Conservation (phyloP, 2,329 filamentous ascomycete genomes). For the Aspergillus pseudoviridinutans region DNA sequence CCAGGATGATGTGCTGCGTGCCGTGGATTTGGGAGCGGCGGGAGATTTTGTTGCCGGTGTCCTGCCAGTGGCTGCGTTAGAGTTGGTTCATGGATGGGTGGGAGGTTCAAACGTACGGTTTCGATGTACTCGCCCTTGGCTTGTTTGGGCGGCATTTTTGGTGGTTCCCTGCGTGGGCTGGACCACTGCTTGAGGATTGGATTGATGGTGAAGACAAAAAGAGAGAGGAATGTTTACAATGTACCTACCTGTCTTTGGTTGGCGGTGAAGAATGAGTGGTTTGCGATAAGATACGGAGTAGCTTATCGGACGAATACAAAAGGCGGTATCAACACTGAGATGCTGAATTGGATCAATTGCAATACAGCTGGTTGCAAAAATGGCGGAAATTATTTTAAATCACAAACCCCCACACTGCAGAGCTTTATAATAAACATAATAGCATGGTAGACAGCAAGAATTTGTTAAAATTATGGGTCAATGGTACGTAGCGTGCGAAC, state of each 20-base stretch:
- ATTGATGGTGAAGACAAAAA: background rate
- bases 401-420: too few relatives aligned
- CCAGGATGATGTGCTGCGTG: slow-evolving; percentile 96
- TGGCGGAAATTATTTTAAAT: too few relatives aligned
- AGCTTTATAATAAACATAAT: too few relatives aligned
- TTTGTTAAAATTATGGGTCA: too few relatives aligned
- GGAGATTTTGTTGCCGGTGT: slow-evolving; percentile 97
- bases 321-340: background rate
- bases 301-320: background rate
- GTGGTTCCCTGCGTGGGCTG: background rate
- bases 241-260: background rate
- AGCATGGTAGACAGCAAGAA: too few relatives aligned
- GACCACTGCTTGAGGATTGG: background rate
- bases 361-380: too few relatives aligned
- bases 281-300: background rate
- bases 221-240: background rate
- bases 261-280: background rate
- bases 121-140: slow-evolving; percentile 94
- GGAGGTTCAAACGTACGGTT: slow-evolving; percentile 59
- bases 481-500: too few relatives aligned
- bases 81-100: slow-evolving; percentile 6
- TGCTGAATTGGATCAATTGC: background rate
- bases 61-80: slow-evolving; percentile 48
- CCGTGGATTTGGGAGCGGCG: slow-evolving; percentile 87
- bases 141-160: slow-evolving; percentile 67